Evolutionary conservation across 345 rosid species (phyloP), one percentile per base, ranked within the genome.

Genomic region (Hibiscus syriacus): DNA sequence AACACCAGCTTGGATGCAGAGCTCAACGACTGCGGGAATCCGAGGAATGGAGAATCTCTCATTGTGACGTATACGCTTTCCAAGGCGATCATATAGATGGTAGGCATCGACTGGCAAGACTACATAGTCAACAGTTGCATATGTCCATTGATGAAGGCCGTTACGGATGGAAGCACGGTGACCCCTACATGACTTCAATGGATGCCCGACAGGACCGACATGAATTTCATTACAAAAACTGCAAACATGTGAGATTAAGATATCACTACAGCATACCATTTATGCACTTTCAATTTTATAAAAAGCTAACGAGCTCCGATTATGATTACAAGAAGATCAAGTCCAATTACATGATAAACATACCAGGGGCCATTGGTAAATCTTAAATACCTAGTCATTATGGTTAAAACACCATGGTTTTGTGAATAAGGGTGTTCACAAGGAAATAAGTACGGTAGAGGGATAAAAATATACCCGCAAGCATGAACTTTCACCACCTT

Each of bases 131-230:
- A 89, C 60, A 34, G 70, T 72, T 1, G 95, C 87, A 52, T 82
- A 75, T 17, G 92, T 86, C 98, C 97, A 90, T 38, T 82, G 86
- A 66, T 90, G 98, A 55, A 41, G 85, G 39, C 98, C 96, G 78
- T 84, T 93, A 55, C 97, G 92, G 13, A 79, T 48, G 5, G 91
- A 67, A 63, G 94, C 76, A 65, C 49, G 45, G 7, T 82, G 79
- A 46, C 97, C 97, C 86, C 74, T 87, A 76, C 98, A 93, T 34
- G 98, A 87, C 80, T 85, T 94, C 85, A 94, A 94, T 19, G 96
- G 91, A 80, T 89, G 99, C 20, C 92, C 97, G 17, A 59, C 80
- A 50, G 85, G 87, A 75, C 99, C 99, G 62, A 94, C 99, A 29
- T 90, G 97, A 71, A 94, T 86, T 80, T 94, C 99, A 70, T 77